These are phyloP conservation scores for Sporobolomyces phaffii DNA, from an alignment of 768 basidiomycete species.

Conservation along the genomic window DNA sequence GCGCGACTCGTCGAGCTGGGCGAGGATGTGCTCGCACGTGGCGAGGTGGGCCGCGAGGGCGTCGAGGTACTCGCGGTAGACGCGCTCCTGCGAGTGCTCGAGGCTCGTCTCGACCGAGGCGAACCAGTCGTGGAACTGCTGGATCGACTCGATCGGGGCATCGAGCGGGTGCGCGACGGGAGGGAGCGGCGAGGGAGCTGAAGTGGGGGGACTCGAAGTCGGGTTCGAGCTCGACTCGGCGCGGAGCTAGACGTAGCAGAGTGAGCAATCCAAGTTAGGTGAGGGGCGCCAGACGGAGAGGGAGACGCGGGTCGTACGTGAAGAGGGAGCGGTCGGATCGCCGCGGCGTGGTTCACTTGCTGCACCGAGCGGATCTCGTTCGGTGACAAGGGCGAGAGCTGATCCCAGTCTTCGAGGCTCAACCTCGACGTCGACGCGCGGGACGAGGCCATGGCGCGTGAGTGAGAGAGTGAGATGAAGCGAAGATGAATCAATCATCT, in stretches of 20 bases:
- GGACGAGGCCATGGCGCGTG: background rate
- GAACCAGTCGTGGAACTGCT: constrained; percentile 98
- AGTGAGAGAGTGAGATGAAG: background rate
- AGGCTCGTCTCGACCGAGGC: constrained; percentile 80
- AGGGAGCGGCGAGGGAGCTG: background rate
- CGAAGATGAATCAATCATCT: background rate
- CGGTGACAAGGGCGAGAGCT: constrained; percentile 68
- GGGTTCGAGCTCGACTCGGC: background rate
- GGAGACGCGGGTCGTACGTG: constrained; percentile 55
- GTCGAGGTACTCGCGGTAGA: constrained; percentile 78
- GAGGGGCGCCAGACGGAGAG: no score
- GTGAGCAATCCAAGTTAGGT: no score
- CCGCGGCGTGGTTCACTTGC: constrained; percentile 58
- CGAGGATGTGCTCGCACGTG: constrained; percentile 69
- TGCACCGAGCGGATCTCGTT: constrained; percentile 62
- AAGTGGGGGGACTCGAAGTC: background rate
- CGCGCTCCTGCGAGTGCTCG: constrained; percentile 85
- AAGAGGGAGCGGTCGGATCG: constrained; percentile 58
- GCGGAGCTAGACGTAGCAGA: background rate
- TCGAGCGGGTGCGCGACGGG: constrained; percentile 6
- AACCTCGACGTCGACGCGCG: constrained; percentile 22
- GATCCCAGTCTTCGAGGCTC: constrained; percentile 81
- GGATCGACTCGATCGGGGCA: constrained; percentile 71
- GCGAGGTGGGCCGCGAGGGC: constrained; percentile 68
- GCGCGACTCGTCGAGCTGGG: constrained; percentile 67